A percentile compares a stretch with the other conserved stretches of the same genome.
These are phyloP conservation scores for Athelia sp. DNA, from an alignment of 1,284 basidiomycete species.

Conservation along the genomic window DNA sequence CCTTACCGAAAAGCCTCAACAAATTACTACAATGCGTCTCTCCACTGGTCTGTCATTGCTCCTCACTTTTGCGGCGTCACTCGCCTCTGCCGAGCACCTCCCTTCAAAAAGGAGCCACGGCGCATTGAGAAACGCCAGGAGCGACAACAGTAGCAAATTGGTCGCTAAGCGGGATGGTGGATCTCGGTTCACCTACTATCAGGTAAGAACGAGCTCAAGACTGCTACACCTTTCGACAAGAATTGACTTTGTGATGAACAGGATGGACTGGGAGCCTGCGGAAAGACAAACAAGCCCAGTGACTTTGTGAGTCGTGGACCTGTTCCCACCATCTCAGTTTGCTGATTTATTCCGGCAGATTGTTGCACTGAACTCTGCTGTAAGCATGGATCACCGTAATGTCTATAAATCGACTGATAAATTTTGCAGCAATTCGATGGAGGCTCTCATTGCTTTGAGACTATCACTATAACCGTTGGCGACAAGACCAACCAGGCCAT, in stretches of 20 bases:
- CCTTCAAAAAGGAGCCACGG: neutral
- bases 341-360: slow-evolving; percentile 20
- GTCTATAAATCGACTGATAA: neutral
- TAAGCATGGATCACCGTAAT: slow-evolving; percentile 13
- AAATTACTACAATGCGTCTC: slow-evolving; percentile 7
- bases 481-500: slow-evolving; percentile 38
- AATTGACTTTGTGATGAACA: slow-evolving; percentile 15
- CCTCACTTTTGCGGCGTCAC: slow-evolving; percentile 6
- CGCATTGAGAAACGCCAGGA: neutral
- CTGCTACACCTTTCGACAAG: neutral
- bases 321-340: neutral
- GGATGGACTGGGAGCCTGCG: slow-evolving; percentile 33
- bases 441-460: slow-evolving; percentile 40
- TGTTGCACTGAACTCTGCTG: slow-evolving; percentile 31
- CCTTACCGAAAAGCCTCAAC: neutral
- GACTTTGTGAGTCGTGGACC: slow-evolving; percentile 32
- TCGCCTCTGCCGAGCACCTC: slow-evolving; percentile 8
- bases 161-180: slow-evolving; percentile 20
- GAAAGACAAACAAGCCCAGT: slow-evolving; percentile 21
- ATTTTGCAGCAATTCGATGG: slow-evolving; percentile 20
- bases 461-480: slow-evolving; percentile 41
- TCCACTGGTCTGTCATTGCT: slow-evolving; percentile 9
- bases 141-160: neutral
- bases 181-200: slow-evolving; percentile 24
- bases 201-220: neutral